These are phyloP conservation scores for Aspergillus haitiensis DNA, from an alignment of 495 filamentous ascomycete species.

Conservation along the genomic window DNA sequence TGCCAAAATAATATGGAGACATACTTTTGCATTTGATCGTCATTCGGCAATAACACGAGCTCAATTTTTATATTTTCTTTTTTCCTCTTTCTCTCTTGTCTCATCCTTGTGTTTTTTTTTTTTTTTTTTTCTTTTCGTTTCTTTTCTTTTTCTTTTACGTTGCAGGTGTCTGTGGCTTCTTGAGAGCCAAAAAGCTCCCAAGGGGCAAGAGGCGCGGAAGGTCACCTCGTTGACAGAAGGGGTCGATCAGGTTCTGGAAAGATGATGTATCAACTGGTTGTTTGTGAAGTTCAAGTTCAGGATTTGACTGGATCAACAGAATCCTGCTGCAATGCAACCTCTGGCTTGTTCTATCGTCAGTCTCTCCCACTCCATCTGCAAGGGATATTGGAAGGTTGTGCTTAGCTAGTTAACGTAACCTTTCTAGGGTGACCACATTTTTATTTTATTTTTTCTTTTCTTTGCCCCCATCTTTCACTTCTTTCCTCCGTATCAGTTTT, in stretches of 20 bases:
- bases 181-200: background rate
- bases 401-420: background rate
- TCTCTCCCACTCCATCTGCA: constrained; percentile 23
- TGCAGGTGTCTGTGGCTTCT: too few species aligned
- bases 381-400: constrained; percentile 23
- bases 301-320: constrained; percentile 21
- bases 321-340: constrained; percentile 21
- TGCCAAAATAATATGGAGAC: too few species aligned
- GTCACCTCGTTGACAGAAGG: constrained; percentile 24
- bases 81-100: background rate
- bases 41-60: background rate
- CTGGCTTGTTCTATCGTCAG: constrained; percentile 7
- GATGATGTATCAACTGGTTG: constrained; percentile 19
- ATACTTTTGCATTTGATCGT: background rate
- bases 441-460: constrained; percentile 5
- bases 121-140: background rate
- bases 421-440: background rate
- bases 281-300: constrained; percentile 9
- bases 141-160: background rate
- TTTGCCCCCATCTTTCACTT: constrained; percentile 1
- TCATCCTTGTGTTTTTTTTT: background rate
- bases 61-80: background rate
- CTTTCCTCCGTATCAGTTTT: background rate
- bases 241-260: constrained; percentile 30
- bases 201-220: background rate